Evolutionary conservation across 2,329 filamentous ascomycete species (phyloP), one percentile per base, ranked within the genome.

Genomic region (Madurella mycetomatis): DNA sequence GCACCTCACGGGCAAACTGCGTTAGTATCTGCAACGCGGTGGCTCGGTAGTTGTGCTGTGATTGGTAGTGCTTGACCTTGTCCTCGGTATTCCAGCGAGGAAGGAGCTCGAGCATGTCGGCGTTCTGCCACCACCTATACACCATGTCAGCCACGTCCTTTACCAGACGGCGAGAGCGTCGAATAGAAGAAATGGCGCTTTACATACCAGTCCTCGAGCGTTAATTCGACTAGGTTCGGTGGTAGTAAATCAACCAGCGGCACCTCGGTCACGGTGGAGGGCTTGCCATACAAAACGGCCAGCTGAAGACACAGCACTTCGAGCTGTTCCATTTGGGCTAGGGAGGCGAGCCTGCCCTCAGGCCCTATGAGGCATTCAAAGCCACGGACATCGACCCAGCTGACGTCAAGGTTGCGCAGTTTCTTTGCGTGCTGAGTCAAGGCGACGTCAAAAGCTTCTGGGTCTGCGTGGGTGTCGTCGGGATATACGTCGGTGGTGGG

Each of bases 231-330:
- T 5, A 66, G 55, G 41, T 62, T 61, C 1, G 62, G 60, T 31
- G 65, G 65, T 7, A 66, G 59, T 8, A 66, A 47, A 2, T 60
- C 58, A 16, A 53, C 49, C 1, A 66, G 54, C 13, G 59, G 59
- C 5, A 51, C 53, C 9, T 53, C 42, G 4, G 52, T 37, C 31
- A 51, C 52, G 1, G 51, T 49, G 1, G 57, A 53, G 1, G 54
- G 47, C 0, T 15, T 40, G 9, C 62, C 62, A 41, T 64, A 65
- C 34, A 66, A 46, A 16, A 62, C 42, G 15, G 49, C 58, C 31
- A 65, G 56, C 48, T 66, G 65, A 2, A 66, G 30, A 55, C 61
- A 64, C 4, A 66, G 54, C 32, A 47, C 59, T 43, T 61, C 61
- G 11, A 66, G 60, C 9, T 41, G 34, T 2, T n/a, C 9, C 41